Conservation (phyloP, 2,329 filamentous ascomycete genomes). For the Botrytis sinoallii region DNA sequence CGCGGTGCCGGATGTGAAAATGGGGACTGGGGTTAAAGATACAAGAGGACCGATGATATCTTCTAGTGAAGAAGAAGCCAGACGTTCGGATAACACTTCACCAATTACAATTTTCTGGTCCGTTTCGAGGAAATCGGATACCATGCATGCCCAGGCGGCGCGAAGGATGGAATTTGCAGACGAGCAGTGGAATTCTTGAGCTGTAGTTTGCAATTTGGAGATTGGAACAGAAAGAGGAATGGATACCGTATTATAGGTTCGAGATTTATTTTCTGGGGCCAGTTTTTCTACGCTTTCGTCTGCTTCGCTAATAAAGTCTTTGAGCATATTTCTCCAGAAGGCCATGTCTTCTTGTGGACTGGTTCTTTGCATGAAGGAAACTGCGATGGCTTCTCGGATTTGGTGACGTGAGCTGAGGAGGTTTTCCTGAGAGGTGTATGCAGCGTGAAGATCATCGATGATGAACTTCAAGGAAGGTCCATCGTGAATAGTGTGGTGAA, state of each 20-base stretch:
- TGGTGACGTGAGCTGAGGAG: background rate
- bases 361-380: background rate
- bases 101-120: constrained; percentile 10
- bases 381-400: background rate
- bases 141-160: constrained; percentile 3
- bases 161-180: constrained; percentile 12
- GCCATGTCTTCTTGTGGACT: constrained; percentile 6
- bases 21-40: background rate
- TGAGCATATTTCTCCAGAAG: background rate
- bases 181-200: constrained; percentile 7
- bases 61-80: background rate
- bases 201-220: background rate
- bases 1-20: background rate
- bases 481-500: constrained; percentile 3
- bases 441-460: background rate
- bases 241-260: background rate
- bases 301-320: background rate
- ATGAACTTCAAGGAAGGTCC: background rate
- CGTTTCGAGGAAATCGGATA: constrained; percentile 1
- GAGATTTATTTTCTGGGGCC: background rate
- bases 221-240: background rate
- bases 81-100: constrained; percentile 2
- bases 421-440: background rate
- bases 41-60: constrained; percentile 5
- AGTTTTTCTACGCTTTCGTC: background rate